Evolutionary conservation across 106 monocot species (phyloP), one percentile per base, ranked within the genome.

Genomic region (Alisma plantagoaquatica): DNA sequence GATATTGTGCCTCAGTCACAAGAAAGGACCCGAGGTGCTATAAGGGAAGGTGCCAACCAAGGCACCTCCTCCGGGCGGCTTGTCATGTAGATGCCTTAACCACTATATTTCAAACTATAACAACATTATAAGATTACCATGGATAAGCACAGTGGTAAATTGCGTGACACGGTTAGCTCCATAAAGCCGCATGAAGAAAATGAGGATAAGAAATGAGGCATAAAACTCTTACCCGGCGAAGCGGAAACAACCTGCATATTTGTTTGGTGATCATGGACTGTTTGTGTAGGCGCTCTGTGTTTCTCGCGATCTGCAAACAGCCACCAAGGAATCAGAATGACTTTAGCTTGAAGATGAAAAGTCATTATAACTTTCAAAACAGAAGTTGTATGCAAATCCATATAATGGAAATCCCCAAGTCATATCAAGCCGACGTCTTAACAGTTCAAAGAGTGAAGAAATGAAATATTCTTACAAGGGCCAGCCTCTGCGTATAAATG

Each of bases 251-350:
- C 62, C 56, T 78, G 57, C 70, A 74, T 17, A 99, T 82, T 54
- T 86, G 89, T 62, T 90, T 86, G 20, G 90, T 56, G 35, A 82
- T 59, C 41, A 90, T 61, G 4, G 85, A 73, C 35, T 99, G 85
- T 54, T 79, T 90, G 57, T 79, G 78, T 31, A 98, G 65, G 48
- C 68, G 71, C n/a, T 90, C 90, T 43, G 82, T 85, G 42, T 68
- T 80, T 33, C 84, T 76, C 49, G 85, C 79, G 79, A 90, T 82
- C 90, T 99, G 79, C 59, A 73, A 56, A 4, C 53, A 49, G n/a
- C n/a, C n/a, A 50, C 49, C 54, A 46, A 16, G 19, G 3, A 10
- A 46, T 46, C 3, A 46, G 45, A 10, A 10, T 46, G 33, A 57
- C 14, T 38, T 38, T 38, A 38, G 35, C 45, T 44, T 44, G 27